Evolutionary conservation across 2,329 filamentous ascomycete species (phyloP).

Genomic region (Trichoderma sp.): DNA sequence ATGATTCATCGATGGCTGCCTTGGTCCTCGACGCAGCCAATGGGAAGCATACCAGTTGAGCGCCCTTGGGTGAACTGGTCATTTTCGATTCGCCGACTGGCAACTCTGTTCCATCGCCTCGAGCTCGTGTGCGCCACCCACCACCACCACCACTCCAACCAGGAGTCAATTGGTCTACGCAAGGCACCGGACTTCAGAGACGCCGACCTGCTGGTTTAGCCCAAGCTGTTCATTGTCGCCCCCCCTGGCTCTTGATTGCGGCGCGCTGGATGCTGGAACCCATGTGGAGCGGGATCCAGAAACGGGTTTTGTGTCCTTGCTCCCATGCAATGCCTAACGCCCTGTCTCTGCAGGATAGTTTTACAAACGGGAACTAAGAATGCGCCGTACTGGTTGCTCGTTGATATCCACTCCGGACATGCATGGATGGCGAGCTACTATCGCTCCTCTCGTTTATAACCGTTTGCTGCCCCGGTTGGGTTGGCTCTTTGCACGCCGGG

Average conservation of each 20-base stretch:
- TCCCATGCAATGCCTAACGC: conserved; percentile 4
- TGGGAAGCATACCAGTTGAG: neutral
- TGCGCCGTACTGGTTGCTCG: neutral
- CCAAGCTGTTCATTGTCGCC: neutral
- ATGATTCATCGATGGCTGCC: conserved; percentile 7
- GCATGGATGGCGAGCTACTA: conserved; percentile 19
- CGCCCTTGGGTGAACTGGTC: neutral
- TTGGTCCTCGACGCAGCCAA: conserved; percentile 7
- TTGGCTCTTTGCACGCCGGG: conserved; percentile 8
- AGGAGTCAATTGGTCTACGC: conserved; percentile 1
- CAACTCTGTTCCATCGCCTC: neutral
- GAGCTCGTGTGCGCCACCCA: conserved; percentile 5
- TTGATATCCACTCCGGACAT: conserved; percentile 16
- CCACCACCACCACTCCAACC: conserved; percentile 3
- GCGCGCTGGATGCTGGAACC: neutral
- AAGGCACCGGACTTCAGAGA: conserved; percentile 15
- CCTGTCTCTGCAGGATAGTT: conserved; percentile 1
- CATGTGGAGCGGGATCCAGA: conserved; percentile 10
- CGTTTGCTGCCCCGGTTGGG: conserved; percentile 14
- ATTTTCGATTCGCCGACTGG: neutral
- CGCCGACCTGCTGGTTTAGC: conserved; percentile 24
- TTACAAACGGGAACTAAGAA: conserved; percentile 23
- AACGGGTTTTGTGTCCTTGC: conserved; percentile 11
- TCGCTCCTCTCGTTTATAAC: conserved; percentile 23
- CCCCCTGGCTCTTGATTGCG: conserved; percentile 19